phyloP scores from a whole-genome alignment of 1,139 yeast species.

The Geotrichum restrictum region DNA sequence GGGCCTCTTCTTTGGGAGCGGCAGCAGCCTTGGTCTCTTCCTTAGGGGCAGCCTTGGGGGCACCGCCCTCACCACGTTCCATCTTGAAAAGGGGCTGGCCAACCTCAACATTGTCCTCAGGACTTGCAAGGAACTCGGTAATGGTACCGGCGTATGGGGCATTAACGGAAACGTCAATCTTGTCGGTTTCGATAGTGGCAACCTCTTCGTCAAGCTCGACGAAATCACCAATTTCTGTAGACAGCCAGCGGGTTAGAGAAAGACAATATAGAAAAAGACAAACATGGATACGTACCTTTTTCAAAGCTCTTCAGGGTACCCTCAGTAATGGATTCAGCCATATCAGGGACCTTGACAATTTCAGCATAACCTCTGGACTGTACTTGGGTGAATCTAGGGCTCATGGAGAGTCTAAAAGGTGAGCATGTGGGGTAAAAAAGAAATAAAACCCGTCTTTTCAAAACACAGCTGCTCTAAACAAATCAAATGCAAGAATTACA shows the following conservation, averaged over 20 bases:
- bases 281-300: constrained; percentile 31
- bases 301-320: constrained; percentile 84
- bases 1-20: constrained; percentile 31
- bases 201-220: constrained; percentile 84
- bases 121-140: constrained; percentile 73
- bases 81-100: constrained; percentile 90
- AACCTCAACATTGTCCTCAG: constrained; percentile 93
- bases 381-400: constrained; percentile 13
- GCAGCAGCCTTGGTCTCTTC: constrained; percentile 32
- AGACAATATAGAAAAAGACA: background rate
- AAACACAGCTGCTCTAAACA: background rate
- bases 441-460: background rate
- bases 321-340: constrained; percentile 98
- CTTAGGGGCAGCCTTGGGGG: constrained; percentile 36
- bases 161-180: constrained; percentile 94
- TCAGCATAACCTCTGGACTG: constrained; percentile 26
- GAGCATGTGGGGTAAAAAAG: background rate
- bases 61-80: constrained; percentile 80
- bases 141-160: constrained; percentile 91
- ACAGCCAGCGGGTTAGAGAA: background rate
- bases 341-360: constrained; percentile 86
- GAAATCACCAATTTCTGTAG: constrained; percentile 78
- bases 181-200: constrained; percentile 97
- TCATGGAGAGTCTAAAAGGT: constrained; percentile 15
- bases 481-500: background rate